These are phyloP conservation scores for Euphorbia schlechtendalii DNA, from an alignment of 441 rosid species.

Conservation along the genomic window DNA sequence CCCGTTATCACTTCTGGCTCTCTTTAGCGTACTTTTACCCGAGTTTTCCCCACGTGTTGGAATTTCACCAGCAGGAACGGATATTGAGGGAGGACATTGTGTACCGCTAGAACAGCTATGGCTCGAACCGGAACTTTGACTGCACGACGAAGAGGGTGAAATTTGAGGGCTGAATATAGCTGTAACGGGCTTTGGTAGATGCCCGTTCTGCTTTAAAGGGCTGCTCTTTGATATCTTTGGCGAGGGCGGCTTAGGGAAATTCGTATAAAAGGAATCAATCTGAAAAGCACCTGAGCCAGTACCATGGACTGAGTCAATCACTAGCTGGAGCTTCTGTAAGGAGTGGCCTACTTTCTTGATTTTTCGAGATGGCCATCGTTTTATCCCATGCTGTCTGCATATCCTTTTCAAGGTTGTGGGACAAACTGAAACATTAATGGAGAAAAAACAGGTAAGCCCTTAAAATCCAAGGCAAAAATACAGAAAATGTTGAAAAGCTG, in stretches of 20 bases:
- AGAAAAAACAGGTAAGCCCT: background rate
- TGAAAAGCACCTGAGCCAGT: conserved; percentile 58
- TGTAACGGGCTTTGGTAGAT: conserved; percentile 29
- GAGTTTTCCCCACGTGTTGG: conserved; percentile 24
- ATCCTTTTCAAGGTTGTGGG: conserved; percentile 94
- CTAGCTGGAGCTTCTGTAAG: conserved; percentile 68
- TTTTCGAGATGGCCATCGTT: conserved; percentile 90
- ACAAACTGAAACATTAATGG: conserved; percentile 60
- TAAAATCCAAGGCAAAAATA: conserved; percentile 9
- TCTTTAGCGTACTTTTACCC: conserved; percentile 26
- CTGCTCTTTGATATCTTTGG: conserved; percentile 38
- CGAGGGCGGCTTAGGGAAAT: conserved; percentile 60
- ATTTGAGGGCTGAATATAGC: conserved; percentile 19
- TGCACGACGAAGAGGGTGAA: conserved; percentile 59
- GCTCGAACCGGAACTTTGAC: conserved; percentile 74
- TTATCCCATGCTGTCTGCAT: conserved; percentile 85
- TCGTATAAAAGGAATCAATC: conserved; percentile 55
- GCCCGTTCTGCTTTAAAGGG: conserved; percentile 29
- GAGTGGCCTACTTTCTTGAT: conserved; percentile 91
- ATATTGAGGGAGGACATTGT: conserved; percentile 24
- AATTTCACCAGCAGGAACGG: conserved; percentile 25
- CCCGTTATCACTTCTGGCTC: conserved; percentile 39
- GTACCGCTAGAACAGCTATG: conserved; percentile 59
- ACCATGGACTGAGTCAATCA: conserved; percentile 78
- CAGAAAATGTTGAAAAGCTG: background rate